phyloP scores from a whole-genome alignment of 1,284 basidiomycete genomes.

The Abortiporus biennis region DNA sequence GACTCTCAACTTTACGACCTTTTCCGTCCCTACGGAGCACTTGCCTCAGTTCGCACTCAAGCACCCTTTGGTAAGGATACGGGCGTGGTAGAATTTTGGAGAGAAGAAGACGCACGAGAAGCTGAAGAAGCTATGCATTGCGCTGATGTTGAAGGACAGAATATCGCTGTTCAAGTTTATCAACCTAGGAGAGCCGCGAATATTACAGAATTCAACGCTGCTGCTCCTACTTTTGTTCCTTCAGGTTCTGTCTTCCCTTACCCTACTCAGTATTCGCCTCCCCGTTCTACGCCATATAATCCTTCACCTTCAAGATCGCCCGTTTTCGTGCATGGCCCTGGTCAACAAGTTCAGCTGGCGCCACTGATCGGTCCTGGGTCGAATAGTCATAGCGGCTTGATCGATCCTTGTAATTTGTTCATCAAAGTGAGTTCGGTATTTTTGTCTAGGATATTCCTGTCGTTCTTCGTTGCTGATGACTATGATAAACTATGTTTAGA shows the following conservation, averaged over 20 bases:
- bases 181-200: slow-evolving; percentile 53
- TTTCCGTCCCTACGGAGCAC: slow-evolving; percentile 67
- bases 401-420: slow-evolving; percentile 90
- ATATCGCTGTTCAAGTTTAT: slow-evolving; percentile 75
- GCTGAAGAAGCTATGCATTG: slow-evolving; percentile 80
- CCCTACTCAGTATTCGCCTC: slow-evolving; percentile 61
- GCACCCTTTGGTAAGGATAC: slow-evolving; percentile 67
- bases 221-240: slow-evolving; percentile 71
- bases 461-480: neutral
- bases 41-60: slow-evolving; percentile 65
- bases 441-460: no score
- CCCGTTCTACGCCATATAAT: slow-evolving; percentile 36
- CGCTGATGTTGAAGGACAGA: slow-evolving; percentile 71
- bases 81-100: slow-evolving; percentile 83
- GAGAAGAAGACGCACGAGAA: slow-evolving; percentile 75
- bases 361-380: no score
- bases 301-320: slow-evolving; percentile 27
- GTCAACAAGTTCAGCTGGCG: slow-evolving; percentile 83
- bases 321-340: slow-evolving; percentile 77
- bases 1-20: slow-evolving; percentile 77
- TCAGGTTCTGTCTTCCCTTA: slow-evolving; percentile 51
- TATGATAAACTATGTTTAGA: slow-evolving; percentile 42
- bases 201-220: slow-evolving; percentile 60
- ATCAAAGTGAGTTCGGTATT: slow-evolving; percentile 69
- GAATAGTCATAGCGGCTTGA: slow-evolving; percentile 75